Evolutionary conservation across 2,329 filamentous ascomycete genomes (phyloP), one percentile per base, ranked within the genome.

Genomic region (Aspergillus proliferans): DNA sequence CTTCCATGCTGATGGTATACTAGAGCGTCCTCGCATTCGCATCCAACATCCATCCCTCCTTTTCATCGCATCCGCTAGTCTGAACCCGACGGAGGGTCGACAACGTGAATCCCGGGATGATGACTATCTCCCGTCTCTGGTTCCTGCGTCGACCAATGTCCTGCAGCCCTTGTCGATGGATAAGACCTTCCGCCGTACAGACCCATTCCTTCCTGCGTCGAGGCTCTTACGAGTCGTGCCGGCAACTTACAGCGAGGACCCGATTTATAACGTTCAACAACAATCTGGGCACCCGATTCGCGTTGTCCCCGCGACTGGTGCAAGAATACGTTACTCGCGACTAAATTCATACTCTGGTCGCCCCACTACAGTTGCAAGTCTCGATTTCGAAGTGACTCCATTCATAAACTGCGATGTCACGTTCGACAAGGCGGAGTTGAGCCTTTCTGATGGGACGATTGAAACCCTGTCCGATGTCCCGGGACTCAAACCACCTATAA

Each of bases 141-240:
- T 78, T n/a, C 77, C 79, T 5, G 71, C 77, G n/a, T 78, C 80
- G 1, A 66, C 75, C 8, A 84, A 83, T 52, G 70, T 84, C 14
- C 69, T 84, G 8, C 76, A 81, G 53, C 70, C 80, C 3, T 73
- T 83, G 46, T 71, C 75, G 19, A 70, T 68, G 41, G 76, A 79
- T 51, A 75, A 76, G 40, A 67, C 70, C 2, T 62, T 78, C 26
- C 61, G 61, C n/a, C 68, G 71, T 21, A 69, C 72, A 24, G 67
- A 75, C 41, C 76, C 80, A 21, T 78, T 77, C 50, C 71, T 84
- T 9, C 79, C 80, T n/a, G 78, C 80, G 21, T 76, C 78, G 40
- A 70, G 78, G 43, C 74, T 83, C 45, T 73, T 77, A 52, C 79
- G 79, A 53, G 76, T 82, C 36, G 72, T 78, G 2, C 80, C 79